phyloP scores from a whole-genome alignment of 139 green algal genomes.

The Pycnococcus provasolii region DNA sequence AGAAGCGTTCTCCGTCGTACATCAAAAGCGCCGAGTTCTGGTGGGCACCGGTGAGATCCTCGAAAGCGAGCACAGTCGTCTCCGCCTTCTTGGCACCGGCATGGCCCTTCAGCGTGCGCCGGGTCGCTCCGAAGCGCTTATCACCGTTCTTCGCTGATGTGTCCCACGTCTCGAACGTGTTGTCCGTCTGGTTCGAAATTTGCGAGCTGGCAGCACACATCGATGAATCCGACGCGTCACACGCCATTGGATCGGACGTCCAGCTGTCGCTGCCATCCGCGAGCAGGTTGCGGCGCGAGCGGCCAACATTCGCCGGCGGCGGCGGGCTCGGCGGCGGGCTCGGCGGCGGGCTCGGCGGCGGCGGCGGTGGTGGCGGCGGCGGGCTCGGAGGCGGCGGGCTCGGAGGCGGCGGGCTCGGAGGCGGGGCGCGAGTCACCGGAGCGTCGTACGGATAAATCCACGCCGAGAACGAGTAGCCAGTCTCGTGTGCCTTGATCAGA shows the following conservation, averaged over 20 bases:
- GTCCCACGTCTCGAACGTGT: too few species aligned
- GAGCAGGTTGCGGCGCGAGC: too few species aligned
- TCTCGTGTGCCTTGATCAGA: slow-evolving; percentile 7
- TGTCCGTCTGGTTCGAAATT: too few species aligned
- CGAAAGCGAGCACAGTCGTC: slow-evolving; percentile 9
- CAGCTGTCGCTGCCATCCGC: too few species aligned
- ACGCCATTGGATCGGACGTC: too few species aligned
- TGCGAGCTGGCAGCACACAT: too few species aligned
- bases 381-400: neutral
- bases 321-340: neutral
- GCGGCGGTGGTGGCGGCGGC: neutral
- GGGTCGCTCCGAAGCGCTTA: too few species aligned
- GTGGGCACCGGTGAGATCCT: neutral
- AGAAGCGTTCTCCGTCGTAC: slow-evolving; percentile 22
- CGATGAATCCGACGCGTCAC: too few species aligned
- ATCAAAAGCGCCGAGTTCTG: slow-evolving; percentile 14
- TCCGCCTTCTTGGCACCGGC: neutral
- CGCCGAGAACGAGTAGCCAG: slow-evolving; percentile 10
- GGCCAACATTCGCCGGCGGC: too few species aligned
- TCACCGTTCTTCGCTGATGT: too few species aligned
- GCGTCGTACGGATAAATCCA: slow-evolving; percentile 10
- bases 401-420: neutral
- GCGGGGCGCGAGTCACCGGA: too few species aligned
- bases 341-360: neutral
- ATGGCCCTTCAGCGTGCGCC: neutral